Evolutionary conservation across 139 green algal genomes (phyloP).

Genomic region (Closterium sp.): DNA sequence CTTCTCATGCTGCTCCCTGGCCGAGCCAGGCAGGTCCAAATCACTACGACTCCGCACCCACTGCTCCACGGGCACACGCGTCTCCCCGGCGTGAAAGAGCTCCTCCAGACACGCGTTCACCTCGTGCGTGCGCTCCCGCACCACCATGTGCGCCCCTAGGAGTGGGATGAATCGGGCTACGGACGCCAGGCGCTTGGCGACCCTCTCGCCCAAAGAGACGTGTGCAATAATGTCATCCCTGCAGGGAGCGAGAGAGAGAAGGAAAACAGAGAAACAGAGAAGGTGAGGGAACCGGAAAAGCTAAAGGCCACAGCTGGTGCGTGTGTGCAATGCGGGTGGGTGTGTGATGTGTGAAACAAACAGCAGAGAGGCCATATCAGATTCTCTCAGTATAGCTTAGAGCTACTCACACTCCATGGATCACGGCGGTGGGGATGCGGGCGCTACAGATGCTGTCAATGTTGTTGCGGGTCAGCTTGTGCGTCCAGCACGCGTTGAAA

Average conservation of each 20-base stretch:
- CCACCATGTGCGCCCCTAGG: conserved; percentile 11
- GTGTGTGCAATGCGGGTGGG: too few species aligned
- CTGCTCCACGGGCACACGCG: not conserved
- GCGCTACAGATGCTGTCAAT: not conserved
- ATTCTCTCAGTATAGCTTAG: too few species aligned
- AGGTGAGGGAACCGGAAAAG: too few species aligned
- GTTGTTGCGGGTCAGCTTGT: not conserved
- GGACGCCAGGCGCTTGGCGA: not conserved
- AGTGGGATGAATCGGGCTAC: conserved; percentile 1
- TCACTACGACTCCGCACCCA: not conserved
- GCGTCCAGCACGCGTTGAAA: conserved; percentile 27
- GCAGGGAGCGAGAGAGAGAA: not conserved
- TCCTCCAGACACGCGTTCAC: conserved; percentile 20
- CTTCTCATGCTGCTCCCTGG: not conserved
- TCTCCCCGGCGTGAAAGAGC: not conserved
- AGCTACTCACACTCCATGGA: conserved; percentile 14
- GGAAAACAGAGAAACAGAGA: not conserved
- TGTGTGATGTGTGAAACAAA: too few species aligned
- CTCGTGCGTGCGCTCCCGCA: conserved; percentile 14
- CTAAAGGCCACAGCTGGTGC: too few species aligned
- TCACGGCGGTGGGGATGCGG: conserved; percentile 7
- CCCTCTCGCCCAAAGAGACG: not conserved
- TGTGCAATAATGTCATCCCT: not conserved
- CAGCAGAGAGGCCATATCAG: too few species aligned
- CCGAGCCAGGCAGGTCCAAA: not conserved